A percentile compares a stretch with the other conserved stretches of the same genome.
phyloP scores from a whole-genome alignment of 73 alveolate genomes.

The Paramecium pentaurelia region DNA sequence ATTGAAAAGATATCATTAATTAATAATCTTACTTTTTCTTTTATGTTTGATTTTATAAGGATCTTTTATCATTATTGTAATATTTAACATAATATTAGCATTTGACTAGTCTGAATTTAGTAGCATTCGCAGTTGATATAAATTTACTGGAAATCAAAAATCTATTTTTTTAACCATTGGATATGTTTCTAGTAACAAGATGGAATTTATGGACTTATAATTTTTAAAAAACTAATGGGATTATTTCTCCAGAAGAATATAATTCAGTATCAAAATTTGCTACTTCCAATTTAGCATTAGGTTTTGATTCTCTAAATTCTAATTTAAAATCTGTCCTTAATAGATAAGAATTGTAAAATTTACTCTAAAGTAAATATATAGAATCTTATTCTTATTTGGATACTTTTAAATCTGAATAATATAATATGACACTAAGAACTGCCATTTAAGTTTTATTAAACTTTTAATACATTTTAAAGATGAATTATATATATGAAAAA shows the following conservation, averaged over 20 bases:
- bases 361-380: neutral
- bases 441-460: neutral
- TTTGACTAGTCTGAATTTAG: neutral
- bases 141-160: constrained; percentile 14
- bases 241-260: neutral
- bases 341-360: neutral
- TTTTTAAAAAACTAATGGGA: neutral
- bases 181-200: neutral
- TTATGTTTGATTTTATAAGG: neutral
- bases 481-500: neutral
- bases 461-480: neutral
- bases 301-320: neutral
- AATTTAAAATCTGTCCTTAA: neutral
- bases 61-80: neutral
- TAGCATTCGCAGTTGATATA: neutral
- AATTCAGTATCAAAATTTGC: neutral
- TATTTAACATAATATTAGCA: neutral
- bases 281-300: neutral
- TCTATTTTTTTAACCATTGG: constrained; percentile 5
- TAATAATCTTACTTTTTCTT: neutral
- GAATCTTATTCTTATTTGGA: neutral
- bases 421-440: neutral
- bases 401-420: neutral
- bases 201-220: constrained; percentile 1
- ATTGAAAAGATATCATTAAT: neutral